These are phyloP conservation scores for Aspergillus fischeri DNA, from an alignment of 2,329 filamentous ascomycete genomes.

Conservation along the genomic window DNA sequence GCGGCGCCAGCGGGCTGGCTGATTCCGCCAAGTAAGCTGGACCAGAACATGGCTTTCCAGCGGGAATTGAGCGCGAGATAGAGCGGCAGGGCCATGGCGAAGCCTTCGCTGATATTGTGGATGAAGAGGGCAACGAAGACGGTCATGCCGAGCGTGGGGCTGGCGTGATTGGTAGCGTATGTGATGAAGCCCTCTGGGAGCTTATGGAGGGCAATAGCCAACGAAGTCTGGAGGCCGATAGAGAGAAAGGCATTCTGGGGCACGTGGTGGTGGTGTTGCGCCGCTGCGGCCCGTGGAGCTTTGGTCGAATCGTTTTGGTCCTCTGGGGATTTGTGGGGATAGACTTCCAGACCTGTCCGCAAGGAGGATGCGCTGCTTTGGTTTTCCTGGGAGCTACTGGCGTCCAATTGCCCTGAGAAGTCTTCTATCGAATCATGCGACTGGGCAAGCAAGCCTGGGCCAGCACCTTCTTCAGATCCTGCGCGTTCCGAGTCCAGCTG, in stretches of 20 bases:
- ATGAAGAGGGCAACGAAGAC: constrained; percentile 96
- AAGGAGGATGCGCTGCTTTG: constrained; percentile 7
- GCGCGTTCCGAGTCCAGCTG: constrained; percentile 13
- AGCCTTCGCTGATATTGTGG: constrained; percentile 97
- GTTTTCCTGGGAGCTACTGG: constrained; percentile 7
- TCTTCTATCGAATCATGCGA: neutral
- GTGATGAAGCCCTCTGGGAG: constrained; percentile 85
- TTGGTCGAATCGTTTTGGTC: constrained; percentile 4
- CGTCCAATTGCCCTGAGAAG: constrained; percentile 12
- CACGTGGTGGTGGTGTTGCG: constrained; percentile 84
- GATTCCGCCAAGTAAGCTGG: constrained; percentile 75
- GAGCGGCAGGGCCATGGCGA: constrained; percentile 85
- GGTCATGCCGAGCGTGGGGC: constrained; percentile 78
- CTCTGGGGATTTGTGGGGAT: constrained; percentile 3
- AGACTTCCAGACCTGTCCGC: neutral
- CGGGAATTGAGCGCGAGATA: constrained; percentile 86
- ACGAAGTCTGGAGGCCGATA: constrained; percentile 91
- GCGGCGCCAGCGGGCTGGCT: constrained; percentile 83
- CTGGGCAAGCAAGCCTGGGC: neutral
- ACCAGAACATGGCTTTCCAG: constrained; percentile 77
- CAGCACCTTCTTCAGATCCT: neutral
- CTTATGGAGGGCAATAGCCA: constrained; percentile 94
- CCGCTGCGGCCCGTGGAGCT: constrained; percentile 16
- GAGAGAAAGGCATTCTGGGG: constrained; percentile 89
- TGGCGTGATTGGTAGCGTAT: constrained; percentile 95